Evolutionary conservation across 768 basidiomycete genomes (phyloP).

Genomic region (Termitomyces sp.): DNA sequence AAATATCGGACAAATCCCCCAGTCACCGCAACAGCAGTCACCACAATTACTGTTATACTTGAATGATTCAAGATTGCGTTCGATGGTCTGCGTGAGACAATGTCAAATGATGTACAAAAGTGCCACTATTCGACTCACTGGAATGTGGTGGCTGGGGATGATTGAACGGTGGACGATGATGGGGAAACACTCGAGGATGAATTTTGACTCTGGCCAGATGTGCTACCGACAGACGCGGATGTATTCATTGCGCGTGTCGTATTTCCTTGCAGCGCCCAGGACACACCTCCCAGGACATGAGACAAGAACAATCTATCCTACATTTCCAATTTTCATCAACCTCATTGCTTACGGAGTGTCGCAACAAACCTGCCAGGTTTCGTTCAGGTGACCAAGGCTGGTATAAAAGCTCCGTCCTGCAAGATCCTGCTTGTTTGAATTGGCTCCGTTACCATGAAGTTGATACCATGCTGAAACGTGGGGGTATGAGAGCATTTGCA

Average conservation of each 20-base stretch:
- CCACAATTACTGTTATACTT: not conserved
- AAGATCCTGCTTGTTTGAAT: conserved; percentile 25
- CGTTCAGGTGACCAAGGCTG: conserved; percentile 69
- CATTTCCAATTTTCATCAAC: not conserved
- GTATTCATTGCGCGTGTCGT: conserved; percentile 66
- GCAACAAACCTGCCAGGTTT: conserved; percentile 63
- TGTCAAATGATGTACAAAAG: not conserved
- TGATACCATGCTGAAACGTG: conserved; percentile 71
- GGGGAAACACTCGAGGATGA: conserved; percentile 6
- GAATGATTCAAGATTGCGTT: not conserved
- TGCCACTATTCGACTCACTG: conserved; percentile 1
- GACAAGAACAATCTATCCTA: conserved; percentile 63
- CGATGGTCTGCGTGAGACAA: conserved; percentile 1
- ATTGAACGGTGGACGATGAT: not conserved
- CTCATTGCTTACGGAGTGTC: not conserved
- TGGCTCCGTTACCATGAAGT: conserved; percentile 62
- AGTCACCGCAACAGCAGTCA: not conserved
- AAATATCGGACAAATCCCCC: conserved; percentile 1
- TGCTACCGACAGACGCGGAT: conserved; percentile 53
- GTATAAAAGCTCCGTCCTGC: conserved; percentile 85
- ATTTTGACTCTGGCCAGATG: not conserved
- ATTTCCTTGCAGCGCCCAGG: conserved; percentile 64
- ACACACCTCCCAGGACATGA: conserved; percentile 72
- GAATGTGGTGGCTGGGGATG: not conserved
- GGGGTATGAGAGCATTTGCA: not conserved